Evolutionary conservation across 2,329 filamentous ascomycete genomes (phyloP).

Genomic region (Drechslerella dactyloides): DNA sequence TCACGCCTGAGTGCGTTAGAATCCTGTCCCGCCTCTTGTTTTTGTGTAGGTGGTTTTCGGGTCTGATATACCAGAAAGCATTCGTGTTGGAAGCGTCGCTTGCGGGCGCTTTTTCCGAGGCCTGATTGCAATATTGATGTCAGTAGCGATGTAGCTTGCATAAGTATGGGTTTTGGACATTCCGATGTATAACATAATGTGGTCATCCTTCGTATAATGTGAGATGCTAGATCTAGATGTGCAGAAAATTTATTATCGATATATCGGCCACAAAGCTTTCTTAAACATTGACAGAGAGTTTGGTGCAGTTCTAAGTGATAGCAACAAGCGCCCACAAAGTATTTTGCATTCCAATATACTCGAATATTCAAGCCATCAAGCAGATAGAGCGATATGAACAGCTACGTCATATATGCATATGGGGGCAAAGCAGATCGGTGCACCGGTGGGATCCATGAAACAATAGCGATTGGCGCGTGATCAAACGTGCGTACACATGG

Average conservation of each 20-base stretch:
- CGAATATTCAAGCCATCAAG: slow-evolving; percentile 48
- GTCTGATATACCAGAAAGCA: too few relatives aligned
- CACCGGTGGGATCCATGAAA: slow-evolving; percentile 11
- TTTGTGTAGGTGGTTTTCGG: too few relatives aligned
- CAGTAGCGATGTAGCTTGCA: too few relatives aligned
- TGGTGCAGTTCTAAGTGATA: slow-evolving; percentile 51
- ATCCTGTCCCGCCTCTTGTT: too few relatives aligned
- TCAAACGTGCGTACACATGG: slow-evolving; percentile 9
- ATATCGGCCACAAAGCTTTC: slow-evolving; percentile 52
- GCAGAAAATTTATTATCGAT: slow-evolving; percentile 52
- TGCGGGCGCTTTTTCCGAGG: too few relatives aligned
- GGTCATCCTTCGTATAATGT: slow-evolving; percentile 35
- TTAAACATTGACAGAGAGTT: slow-evolving; percentile 53
- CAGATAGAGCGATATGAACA: slow-evolving; percentile 52
- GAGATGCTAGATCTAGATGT: slow-evolving; percentile 52
- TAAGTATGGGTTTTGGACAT: too few relatives aligned
- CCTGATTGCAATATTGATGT: too few relatives aligned
- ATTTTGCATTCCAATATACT: slow-evolving; percentile 51
- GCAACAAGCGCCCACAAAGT: slow-evolving; percentile 53
- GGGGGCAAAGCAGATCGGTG: not conserved
- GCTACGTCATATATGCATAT: slow-evolving; percentile 13
- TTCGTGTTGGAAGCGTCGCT: too few relatives aligned
- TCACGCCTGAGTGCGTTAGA: too few relatives aligned
- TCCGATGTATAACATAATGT: too few relatives aligned
- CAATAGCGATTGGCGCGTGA: slow-evolving; percentile 6